Percentiles rank a stretch among this genome's conserved stretches.
Conservation (phyloP, 257 asterid genomes). For the Nicotiana sylvestris region DNA sequence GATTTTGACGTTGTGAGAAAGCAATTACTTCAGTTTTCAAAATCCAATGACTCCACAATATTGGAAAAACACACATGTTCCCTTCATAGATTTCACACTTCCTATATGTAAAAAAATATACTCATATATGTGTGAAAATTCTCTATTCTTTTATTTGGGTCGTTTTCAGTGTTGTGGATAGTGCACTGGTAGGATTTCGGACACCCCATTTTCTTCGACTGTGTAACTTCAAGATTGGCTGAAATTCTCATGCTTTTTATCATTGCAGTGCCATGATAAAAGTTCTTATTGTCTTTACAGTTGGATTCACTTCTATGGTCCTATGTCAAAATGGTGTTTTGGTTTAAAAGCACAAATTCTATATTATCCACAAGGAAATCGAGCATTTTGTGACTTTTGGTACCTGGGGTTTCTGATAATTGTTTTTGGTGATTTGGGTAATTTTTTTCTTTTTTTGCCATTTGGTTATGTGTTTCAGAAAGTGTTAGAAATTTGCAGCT, state of each 20-base stretch:
- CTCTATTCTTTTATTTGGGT: neutral
- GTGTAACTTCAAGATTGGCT: conserved; percentile 3
- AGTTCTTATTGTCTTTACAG: neutral
- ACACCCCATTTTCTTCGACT: neutral
- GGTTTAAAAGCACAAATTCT: neutral
- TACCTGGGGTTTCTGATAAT: neutral
- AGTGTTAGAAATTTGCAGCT: neutral
- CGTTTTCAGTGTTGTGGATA: neutral
- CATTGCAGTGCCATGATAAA: neutral
- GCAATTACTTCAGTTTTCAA: neutral
- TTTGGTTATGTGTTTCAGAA: neutral
- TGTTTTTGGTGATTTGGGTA: neutral
- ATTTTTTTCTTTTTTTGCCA: neutral
- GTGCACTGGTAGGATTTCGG: neutral
- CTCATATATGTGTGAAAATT: neutral
- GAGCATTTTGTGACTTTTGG: neutral
- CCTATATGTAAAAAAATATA: too few relatives aligned
- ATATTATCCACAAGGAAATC: neutral
- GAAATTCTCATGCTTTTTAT: neutral
- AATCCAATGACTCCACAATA: neutral
- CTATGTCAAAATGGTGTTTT: neutral
- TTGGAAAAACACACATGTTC: neutral
- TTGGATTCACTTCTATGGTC: neutral
- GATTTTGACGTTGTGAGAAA: neutral
- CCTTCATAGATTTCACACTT: neutral